phyloP scores from a whole-genome alignment of 2,329 filamentous ascomycete genomes.

The Scopulariopsis brevicaulis region DNA sequence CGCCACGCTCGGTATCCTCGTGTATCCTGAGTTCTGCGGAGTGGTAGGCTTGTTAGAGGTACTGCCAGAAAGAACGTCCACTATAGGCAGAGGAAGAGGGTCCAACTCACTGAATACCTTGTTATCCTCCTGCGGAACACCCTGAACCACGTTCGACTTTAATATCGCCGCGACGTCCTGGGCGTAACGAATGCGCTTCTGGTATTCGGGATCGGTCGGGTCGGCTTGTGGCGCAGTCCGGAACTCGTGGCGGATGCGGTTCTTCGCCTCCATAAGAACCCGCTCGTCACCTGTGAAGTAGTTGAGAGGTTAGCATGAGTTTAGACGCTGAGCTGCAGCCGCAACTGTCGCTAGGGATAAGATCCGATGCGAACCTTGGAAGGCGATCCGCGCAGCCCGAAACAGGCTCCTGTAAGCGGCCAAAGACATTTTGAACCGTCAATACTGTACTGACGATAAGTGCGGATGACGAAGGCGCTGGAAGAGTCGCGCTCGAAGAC shows the following conservation, averaged over 20 bases:
- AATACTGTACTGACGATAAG: neutral
- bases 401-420: conserved; percentile 72
- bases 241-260: conserved; percentile 65
- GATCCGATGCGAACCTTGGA: conserved; percentile 51
- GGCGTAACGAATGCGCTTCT: conserved; percentile 63
- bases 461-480: neutral
- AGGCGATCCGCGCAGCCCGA: conserved; percentile 72
- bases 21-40: conserved; percentile 72
- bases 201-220: conserved; percentile 43
- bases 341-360: neutral
- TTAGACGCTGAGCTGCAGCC: neutral
- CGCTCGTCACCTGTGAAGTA: conserved; percentile 51
- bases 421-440: conserved; percentile 44
- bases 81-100: neutral
- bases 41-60: conserved; percentile 1
- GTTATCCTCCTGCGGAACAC: conserved; percentile 35
- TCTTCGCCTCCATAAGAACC: conserved; percentile 58
- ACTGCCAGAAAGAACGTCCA: neutral
- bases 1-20: conserved; percentile 77
- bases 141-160: conserved; percentile 80
- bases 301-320: conserved; percentile 4
- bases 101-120: conserved; percentile 49
- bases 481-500: neutral
- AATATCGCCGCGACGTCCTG: conserved; percentile 73
- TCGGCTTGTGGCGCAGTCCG: conserved; percentile 51